phyloP scores from a whole-genome alignment of 2,329 filamentous ascomycete species.

The Sordariomycetes sp. region DNA sequence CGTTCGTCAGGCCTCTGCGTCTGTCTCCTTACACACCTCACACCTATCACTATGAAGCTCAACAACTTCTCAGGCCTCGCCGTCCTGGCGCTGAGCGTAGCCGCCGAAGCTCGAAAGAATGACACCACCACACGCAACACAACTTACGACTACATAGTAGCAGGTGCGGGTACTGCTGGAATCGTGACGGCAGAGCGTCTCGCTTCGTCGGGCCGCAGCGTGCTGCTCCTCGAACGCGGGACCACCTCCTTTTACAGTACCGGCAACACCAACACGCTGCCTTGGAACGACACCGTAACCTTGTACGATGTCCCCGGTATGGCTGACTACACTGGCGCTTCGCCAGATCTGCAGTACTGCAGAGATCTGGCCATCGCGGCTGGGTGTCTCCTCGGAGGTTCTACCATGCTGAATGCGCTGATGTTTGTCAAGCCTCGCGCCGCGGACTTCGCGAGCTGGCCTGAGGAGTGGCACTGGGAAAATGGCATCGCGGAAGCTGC shows the following conservation, averaged over 20 bases:
- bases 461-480: constrained; percentile 55
- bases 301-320: constrained; percentile 63
- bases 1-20: too few species aligned
- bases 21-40: too few species aligned
- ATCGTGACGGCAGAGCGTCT: constrained; percentile 29
- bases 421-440: constrained; percentile 57
- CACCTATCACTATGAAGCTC: too few species aligned
- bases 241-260: constrained; percentile 52
- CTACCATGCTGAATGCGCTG: constrained; percentile 55
- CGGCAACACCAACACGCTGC: constrained; percentile 49
- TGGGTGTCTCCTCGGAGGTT: constrained; percentile 58
- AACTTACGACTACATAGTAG: constrained; percentile 15
- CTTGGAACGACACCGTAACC: constrained; percentile 54
- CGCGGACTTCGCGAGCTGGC: constrained; percentile 65
- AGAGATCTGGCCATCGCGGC: constrained; percentile 17
- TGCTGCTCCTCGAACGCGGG: constrained; percentile 52
- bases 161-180: constrained; percentile 13
- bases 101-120: too few species aligned
- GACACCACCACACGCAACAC: too few species aligned
- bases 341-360: constrained; percentile 38
- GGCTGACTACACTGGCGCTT: constrained; percentile 57
- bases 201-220: constrained; percentile 53
- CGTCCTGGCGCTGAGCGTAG: too few species aligned
- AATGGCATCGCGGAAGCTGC: constrained; percentile 42
- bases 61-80: too few species aligned